phyloP scores from a whole-genome alignment of 23 red algal genomes.

The Gracilaria domingensis region DNA sequence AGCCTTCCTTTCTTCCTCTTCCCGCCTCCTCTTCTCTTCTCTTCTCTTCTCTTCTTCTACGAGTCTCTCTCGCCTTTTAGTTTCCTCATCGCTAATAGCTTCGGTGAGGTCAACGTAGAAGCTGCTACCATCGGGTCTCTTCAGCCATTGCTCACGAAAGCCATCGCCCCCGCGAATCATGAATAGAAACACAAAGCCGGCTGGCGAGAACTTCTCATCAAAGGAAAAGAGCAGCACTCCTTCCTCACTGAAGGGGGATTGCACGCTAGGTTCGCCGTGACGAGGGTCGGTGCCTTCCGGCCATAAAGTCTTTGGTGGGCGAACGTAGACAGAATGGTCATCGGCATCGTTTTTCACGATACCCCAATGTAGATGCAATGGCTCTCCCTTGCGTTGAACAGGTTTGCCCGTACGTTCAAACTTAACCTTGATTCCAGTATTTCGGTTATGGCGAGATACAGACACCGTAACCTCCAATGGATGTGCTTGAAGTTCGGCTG shows the following conservation, averaged over 20 bases:
- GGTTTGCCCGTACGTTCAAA: slow-evolving; percentile 42
- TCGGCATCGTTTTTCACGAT: slow-evolving; percentile 48
- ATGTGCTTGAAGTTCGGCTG: slow-evolving; percentile 26
- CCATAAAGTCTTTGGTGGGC: slow-evolving; percentile 55
- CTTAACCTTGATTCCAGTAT: slow-evolving; percentile 24
- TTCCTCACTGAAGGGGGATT: slow-evolving; percentile 53
- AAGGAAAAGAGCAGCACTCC: slow-evolving; percentile 53
- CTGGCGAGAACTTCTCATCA: slow-evolving; percentile 62
- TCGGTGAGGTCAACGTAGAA: slow-evolving; percentile 69
- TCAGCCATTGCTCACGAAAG: slow-evolving; percentile 79
- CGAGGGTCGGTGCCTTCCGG: slow-evolving; percentile 57
- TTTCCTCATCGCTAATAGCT: slow-evolving; percentile 53
- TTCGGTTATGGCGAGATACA: background rate
- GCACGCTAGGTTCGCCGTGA: slow-evolving; percentile 61
- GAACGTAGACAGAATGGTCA: slow-evolving; percentile 70
- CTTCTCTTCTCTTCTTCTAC: slow-evolving; percentile 61
- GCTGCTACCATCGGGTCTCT: slow-evolving; percentile 60
- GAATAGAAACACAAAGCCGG: slow-evolving; percentile 86
- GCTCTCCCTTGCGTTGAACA: slow-evolving; percentile 71
- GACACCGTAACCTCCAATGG: slow-evolving; percentile 45
- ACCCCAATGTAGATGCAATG: slow-evolving; percentile 79
- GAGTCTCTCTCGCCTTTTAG: slow-evolving; percentile 48
- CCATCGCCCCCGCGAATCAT: slow-evolving; percentile 59
- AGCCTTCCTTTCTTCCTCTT: slow-evolving; percentile 51
- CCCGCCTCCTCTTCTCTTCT: slow-evolving; percentile 42